Conservation (phyloP, 352 stramenopile genomes). For the Pythium graminicola region DNA sequence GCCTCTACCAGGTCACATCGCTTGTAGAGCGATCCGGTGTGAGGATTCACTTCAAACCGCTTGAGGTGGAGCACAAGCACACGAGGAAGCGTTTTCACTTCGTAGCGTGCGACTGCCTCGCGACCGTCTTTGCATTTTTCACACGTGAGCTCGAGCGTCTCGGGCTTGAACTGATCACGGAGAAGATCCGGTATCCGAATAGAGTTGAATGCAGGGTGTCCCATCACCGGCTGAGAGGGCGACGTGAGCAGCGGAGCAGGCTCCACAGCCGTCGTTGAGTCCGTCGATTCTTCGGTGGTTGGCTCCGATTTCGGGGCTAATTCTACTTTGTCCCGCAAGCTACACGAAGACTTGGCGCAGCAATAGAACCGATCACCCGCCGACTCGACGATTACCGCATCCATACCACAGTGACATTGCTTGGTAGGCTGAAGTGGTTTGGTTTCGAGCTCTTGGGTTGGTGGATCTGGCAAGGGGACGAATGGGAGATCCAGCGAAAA, state of each 20-base stretch:
- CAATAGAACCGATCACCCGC: constrained; percentile 38
- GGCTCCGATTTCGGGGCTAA: background rate
- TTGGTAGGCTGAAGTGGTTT: background rate
- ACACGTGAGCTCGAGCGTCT: constrained; percentile 72
- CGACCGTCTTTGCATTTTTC: constrained; percentile 76
- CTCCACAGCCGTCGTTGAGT: background rate
- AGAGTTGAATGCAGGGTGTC: constrained; percentile 3
- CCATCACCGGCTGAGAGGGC: background rate
- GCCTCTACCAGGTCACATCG: constrained; percentile 70
- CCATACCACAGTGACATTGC: constrained; percentile 57
- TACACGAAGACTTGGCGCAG: constrained; percentile 59
- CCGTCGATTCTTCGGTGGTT: background rate
- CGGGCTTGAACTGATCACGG: constrained; percentile 70
- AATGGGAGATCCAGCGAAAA: constrained; percentile 77
- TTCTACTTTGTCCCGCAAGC: constrained; percentile 40
- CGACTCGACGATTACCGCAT: constrained; percentile 29
- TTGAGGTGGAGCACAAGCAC: constrained; percentile 81
- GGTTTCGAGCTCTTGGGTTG: constrained; percentile 9
- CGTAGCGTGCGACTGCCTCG: constrained; percentile 50
- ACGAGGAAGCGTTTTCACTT: constrained; percentile 57
- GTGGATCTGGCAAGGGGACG: constrained; percentile 1
- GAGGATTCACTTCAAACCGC: constrained; percentile 75
- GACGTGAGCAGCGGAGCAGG: background rate
- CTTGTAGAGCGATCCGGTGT: constrained; percentile 66
- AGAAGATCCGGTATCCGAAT: constrained; percentile 59